Conservation (phyloP, 2,329 filamentous ascomycete genomes). For the Verticillium albo-atrum region DNA sequence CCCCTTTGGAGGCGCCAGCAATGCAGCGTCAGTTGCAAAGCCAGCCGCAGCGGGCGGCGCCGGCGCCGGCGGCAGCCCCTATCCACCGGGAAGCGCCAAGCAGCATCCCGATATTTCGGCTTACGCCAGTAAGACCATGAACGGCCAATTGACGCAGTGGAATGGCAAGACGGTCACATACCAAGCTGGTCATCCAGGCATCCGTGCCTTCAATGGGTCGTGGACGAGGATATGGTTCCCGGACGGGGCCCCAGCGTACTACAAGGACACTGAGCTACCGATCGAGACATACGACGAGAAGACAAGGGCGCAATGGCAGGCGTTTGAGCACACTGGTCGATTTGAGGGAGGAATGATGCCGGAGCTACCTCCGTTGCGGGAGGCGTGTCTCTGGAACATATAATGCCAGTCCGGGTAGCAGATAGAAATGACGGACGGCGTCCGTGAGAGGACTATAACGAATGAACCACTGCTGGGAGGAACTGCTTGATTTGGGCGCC, state of each 20-base stretch:
- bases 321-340: constrained; percentile 58
- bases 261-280: constrained; percentile 58
- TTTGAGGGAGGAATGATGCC: constrained; percentile 74
- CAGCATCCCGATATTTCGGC: constrained; percentile 38
- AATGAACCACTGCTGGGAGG: not conserved
- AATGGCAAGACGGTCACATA: constrained; percentile 62
- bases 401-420: constrained; percentile 29
- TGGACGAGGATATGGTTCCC: constrained; percentile 70
- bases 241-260: constrained; percentile 60
- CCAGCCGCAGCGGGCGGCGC: constrained; percentile 8
- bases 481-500: not conserved
- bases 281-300: constrained; percentile 54
- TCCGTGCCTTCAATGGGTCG: constrained; percentile 46
- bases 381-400: constrained; percentile 72
- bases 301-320: constrained; percentile 58
- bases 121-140: constrained; percentile 37
- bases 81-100: constrained; percentile 37
- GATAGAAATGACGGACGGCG: not conserved
- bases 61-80: constrained; percentile 29
- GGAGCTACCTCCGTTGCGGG: constrained; percentile 69
- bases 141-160: constrained; percentile 50
- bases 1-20: constrained; percentile 16
- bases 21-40: constrained; percentile 9
- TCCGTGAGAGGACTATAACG: not conserved
- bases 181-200: constrained; percentile 42